Percentiles rank a stretch among this genome's conserved stretches.
Conservation (phyloP, 169 alveolate species). For the Plasmodium adleri region DNA sequence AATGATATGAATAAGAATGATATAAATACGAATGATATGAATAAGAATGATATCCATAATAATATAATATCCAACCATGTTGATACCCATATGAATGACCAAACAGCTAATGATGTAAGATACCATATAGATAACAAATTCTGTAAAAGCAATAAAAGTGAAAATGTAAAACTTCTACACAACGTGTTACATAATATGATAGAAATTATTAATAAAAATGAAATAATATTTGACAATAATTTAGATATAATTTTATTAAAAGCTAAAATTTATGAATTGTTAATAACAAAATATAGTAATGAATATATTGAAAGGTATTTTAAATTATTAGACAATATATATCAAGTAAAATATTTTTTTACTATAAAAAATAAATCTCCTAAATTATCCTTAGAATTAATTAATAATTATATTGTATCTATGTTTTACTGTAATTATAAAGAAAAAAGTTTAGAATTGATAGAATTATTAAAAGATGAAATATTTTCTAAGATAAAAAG, state of each 20-base stretch:
- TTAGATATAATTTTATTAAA: conserved; percentile 42
- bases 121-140: conserved; percentile 18
- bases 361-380: conserved; percentile 7
- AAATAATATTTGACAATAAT: conserved; percentile 13
- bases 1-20: background rate
- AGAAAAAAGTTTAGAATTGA: conserved; percentile 25
- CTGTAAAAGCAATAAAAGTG: conserved; percentile 6
- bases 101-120: background rate
- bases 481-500: conserved; percentile 45
- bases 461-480: conserved; percentile 40
- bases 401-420: conserved; percentile 64
- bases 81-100: background rate
- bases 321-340: conserved; percentile 6
- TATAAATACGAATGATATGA: no score
- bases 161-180: background rate
- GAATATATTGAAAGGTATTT: conserved; percentile 23
- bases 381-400: conserved; percentile 45
- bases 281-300: conserved; percentile 58
- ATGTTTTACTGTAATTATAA: conserved; percentile 31
- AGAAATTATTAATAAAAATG: conserved; percentile 8
- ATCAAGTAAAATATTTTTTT: conserved; percentile 25
- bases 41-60: background rate
- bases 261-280: conserved; percentile 60
- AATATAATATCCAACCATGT: background rate
- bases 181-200: conserved; percentile 17